These are phyloP conservation scores for Barbarea vulgaris DNA, from an alignment of 345 rosid species.

Conservation along the genomic window DNA sequence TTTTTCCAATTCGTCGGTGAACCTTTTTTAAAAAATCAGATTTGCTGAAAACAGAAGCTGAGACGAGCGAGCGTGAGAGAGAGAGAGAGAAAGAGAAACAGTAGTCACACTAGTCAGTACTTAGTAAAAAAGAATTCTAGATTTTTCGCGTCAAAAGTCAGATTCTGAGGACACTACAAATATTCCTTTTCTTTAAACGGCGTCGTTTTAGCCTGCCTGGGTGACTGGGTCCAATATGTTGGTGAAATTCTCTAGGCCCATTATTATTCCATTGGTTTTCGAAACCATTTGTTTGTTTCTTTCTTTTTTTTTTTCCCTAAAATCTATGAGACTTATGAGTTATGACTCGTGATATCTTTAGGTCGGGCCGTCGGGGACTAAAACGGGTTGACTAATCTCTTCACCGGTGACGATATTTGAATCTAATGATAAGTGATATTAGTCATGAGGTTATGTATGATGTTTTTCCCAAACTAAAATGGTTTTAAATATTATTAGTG, in stretches of 20 bases:
- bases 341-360: background rate
- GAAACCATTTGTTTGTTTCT: background rate
- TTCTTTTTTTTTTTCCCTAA: too few species aligned
- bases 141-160: constrained; percentile 9
- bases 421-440: background rate
- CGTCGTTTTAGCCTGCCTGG: background rate
- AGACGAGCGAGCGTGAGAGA: background rate
- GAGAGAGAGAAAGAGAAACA: background rate
- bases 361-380: too few species aligned
- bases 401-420: background rate
- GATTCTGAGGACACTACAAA: background rate
- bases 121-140: background rate
- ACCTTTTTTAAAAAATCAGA: constrained; percentile 14
- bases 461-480: background rate
- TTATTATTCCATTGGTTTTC: background rate
- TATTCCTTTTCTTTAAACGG: background rate
- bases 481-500: background rate
- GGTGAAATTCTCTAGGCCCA: background rate
- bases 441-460: background rate
- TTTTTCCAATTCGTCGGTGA: constrained; percentile 18
- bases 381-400: background rate
- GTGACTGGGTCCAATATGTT: background rate
- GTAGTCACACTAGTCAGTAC: background rate
- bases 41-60: background rate
- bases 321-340: too few species aligned